Conservation (phyloP, 768 basidiomycete species). For the Boletus pseudo-olivaceus region DNA sequence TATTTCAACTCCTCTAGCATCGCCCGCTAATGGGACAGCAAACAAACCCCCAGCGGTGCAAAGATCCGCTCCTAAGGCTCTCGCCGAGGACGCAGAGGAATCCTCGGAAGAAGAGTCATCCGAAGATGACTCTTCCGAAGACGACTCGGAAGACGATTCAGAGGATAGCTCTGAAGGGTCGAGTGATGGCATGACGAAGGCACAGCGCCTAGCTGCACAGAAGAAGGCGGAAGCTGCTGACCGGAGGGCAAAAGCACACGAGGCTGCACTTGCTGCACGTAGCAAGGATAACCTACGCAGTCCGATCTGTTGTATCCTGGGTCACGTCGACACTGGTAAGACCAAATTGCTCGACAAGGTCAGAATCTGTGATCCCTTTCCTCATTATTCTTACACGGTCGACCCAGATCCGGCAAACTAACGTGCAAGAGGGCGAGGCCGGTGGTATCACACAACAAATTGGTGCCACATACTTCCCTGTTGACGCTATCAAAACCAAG, state of each 20-base stretch:
- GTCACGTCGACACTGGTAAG: slow-evolving; percentile 99
- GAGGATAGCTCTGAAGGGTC: slow-evolving; percentile 38
- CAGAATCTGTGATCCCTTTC: slow-evolving; percentile 15
- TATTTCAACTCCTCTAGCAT: not conserved
- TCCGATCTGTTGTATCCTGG: slow-evolving; percentile 98
- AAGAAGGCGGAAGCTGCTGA: slow-evolving; percentile 83
- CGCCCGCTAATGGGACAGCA: slow-evolving; percentile 4
- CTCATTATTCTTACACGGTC: slow-evolving; percentile 1
- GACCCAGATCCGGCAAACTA: slow-evolving; percentile 93
- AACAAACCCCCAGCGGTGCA: slow-evolving; percentile 23
- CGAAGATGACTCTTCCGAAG: slow-evolving; percentile 45
- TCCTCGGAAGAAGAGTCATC: slow-evolving; percentile 33
- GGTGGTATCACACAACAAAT: slow-evolving; percentile 99
- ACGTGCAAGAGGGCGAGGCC: slow-evolving; percentile 98
- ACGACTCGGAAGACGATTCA: slow-evolving; percentile 50
- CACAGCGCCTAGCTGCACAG: slow-evolving; percentile 65
- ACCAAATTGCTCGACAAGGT: slow-evolving; percentile 97
- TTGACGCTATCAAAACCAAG: slow-evolving; percentile 89
- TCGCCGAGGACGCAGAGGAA: slow-evolving; percentile 27
- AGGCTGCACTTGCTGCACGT: slow-evolving; percentile 80
- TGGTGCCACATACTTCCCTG: slow-evolving; percentile 98
- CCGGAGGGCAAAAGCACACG: slow-evolving; percentile 72
- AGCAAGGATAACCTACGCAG: slow-evolving; percentile 89
- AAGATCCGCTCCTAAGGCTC: slow-evolving; percentile 26
- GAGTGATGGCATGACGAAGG: slow-evolving; percentile 63